Base-by-base conservation (phyloP, 768 basidiomycete species). In the Grammothele lineata region DNA sequence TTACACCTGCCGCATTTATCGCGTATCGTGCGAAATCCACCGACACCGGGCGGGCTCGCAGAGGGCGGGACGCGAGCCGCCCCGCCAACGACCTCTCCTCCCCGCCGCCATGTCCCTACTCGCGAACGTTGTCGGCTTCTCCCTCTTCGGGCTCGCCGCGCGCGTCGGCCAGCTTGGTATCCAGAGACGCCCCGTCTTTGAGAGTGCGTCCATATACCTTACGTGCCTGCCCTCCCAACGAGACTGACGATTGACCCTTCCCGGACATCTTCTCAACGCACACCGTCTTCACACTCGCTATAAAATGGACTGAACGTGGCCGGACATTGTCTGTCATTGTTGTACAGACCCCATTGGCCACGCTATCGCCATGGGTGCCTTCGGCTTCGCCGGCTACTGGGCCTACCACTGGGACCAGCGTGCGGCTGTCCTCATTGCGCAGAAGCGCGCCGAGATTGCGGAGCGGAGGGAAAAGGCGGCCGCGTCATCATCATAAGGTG, bases 121-220 rank as follows among this genome's bases (percentile, higher is more conserved):
- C 46, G 69, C 79, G 40, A 87, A 79, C 61, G 67, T 91, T 52
- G 64, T 89, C 61, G 87, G 88, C 34, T 89, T 89, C 67, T 86
- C 88, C 3, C 66, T 77, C 47, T 85, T 92, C 61, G 92, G 92
- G 35, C 83, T 96, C 48, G 83, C 83, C 18, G 82, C 85, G 17
- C 77, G 93, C 49, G 73, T 92, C 50, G 90, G 88, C 57, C 92
- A 94, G 68, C 81, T 96, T 19, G 86, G 85, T 44, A 86, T 96
- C 59, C 85, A 91, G 66, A 83, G 76, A 62, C 75, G 86, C 59
- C 81, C 83, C 61, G 75, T 93, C 50, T 78, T 87, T 66, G 76
- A 81, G 37, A 90, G 92, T 94, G 62, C 64, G 91, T 78, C 18
- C 45, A 23, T 40, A n/a, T n/a, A 40, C 22, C 18, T 24, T 17